Conservation (phyloP, 2,329 filamentous ascomycete species). For the Talaromyces sp. region DNA sequence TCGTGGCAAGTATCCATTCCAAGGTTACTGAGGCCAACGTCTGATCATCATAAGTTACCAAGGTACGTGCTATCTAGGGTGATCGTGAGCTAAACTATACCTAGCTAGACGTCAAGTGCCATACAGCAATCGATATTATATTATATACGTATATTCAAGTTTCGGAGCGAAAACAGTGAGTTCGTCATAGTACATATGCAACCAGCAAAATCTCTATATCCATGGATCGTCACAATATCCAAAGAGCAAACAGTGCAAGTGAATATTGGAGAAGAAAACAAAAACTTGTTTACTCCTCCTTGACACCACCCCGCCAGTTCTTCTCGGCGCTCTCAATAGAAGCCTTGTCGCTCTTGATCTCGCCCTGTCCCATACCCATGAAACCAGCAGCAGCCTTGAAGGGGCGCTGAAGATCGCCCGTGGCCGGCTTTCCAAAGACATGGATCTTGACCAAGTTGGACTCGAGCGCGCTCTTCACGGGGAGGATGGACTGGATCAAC, state of each 20-base stretch:
- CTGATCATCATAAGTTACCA: too few species aligned
- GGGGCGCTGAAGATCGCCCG: conserved; percentile 86
- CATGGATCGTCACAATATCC: neutral
- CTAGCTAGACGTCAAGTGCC: neutral
- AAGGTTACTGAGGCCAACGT: neutral
- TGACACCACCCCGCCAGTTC: conserved; percentile 47
- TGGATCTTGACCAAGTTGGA: conserved; percentile 95
- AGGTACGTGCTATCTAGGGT: neutral
- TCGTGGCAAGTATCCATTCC: neutral
- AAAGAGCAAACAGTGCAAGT: neutral
- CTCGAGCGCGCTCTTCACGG: conserved; percentile 92
- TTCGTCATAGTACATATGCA: neutral
- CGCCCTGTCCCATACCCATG: conserved; percentile 64
- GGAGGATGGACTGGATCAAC: conserved; percentile 97
- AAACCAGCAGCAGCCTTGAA: conserved; percentile 85
- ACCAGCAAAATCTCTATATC: neutral
- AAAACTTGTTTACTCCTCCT: conserved; percentile 41
- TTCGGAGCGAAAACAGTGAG: neutral
- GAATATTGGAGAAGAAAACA: neutral
- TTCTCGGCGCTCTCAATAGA: conserved; percentile 51
- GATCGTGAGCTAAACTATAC: neutral
- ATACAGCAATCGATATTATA: neutral
- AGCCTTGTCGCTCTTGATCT: conserved; percentile 88
- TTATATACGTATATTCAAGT: neutral
- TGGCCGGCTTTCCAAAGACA: conserved; percentile 77